Evolutionary conservation across 2,329 filamentous ascomycete genomes (phyloP).

Genomic region (Ramularia collo-cygni): DNA sequence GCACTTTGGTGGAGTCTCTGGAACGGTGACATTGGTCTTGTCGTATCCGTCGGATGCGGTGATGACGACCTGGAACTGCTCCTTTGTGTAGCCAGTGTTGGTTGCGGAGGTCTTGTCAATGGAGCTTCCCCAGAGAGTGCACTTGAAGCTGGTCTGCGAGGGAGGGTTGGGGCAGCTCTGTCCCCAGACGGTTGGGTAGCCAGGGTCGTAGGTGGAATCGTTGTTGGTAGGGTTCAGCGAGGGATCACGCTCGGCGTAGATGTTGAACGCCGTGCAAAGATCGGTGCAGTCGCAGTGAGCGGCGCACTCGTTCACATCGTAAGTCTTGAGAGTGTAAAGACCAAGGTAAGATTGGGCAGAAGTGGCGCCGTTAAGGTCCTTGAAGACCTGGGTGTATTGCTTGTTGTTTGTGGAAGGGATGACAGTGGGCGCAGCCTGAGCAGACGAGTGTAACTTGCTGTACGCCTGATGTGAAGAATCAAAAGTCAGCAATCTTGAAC

Average conservation of each 20-base stretch:
- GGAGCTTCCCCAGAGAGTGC: constrained; percentile 27
- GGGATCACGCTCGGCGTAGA: constrained; percentile 20
- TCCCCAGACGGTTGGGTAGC: constrained; percentile 18
- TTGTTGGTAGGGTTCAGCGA: constrained; percentile 20
- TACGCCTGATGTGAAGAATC: constrained; percentile 22
- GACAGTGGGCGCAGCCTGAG: constrained; percentile 19
- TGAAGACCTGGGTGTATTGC: constrained; percentile 18
- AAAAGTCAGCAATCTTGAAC: no score
- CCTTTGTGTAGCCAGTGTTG: constrained; percentile 19
- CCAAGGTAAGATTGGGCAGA: constrained; percentile 19
- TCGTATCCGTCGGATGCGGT: constrained; percentile 23
- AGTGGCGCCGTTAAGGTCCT: constrained; percentile 16
- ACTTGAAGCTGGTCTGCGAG: constrained; percentile 28
- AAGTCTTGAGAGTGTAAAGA: constrained; percentile 18
- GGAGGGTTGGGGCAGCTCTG: constrained; percentile 22
- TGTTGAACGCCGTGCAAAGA: constrained; percentile 20
- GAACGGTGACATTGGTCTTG: constrained; percentile 19
- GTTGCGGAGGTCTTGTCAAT: constrained; percentile 22
- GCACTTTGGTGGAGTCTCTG: constrained; percentile 8
- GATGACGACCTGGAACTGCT: constrained; percentile 24
- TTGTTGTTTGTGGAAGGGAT: constrained; percentile 13
- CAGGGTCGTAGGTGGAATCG: constrained; percentile 14
- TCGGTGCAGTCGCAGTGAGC: constrained; percentile 17
- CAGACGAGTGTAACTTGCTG: constrained; percentile 9
- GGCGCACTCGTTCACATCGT: constrained; percentile 18